phyloP scores from a whole-genome alignment of 2,329 filamentous ascomycete genomes.

The Diaporthe longicolla region DNA sequence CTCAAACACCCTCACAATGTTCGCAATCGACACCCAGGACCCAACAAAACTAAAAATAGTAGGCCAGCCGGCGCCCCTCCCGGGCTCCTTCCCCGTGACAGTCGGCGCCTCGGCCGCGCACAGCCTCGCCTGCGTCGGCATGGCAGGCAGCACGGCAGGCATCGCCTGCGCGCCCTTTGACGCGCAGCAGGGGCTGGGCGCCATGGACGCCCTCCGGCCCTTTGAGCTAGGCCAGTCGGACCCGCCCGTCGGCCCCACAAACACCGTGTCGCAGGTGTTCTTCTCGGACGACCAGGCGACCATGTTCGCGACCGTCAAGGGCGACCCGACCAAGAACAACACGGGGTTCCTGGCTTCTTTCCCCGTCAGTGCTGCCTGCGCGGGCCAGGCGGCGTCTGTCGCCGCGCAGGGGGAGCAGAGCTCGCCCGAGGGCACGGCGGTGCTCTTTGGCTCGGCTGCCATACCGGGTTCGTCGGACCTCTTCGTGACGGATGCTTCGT shows the following conservation, averaged over 20 bases:
- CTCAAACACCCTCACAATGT: constrained; percentile 66
- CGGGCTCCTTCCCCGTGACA: constrained; percentile 67
- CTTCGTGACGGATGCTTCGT: constrained; percentile 71
- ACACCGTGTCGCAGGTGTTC: constrained; percentile 72
- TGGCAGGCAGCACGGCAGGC: constrained; percentile 60
- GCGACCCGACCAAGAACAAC: constrained; percentile 67
- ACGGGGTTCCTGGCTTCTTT: constrained; percentile 70
- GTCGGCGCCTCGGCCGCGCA: constrained; percentile 62
- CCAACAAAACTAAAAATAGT: constrained; percentile 61
- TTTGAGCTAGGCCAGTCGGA: constrained; percentile 69
- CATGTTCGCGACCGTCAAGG: constrained; percentile 72
- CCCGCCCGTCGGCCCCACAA: constrained; percentile 69
- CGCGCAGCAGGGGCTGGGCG: constrained; percentile 53
- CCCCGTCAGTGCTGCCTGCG: constrained; percentile 51
- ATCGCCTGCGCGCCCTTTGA: constrained; percentile 60
- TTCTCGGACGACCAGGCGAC: constrained; percentile 68
- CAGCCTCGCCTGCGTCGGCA: constrained; percentile 61
- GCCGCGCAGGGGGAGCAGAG: constrained; percentile 51
- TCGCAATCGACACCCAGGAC: constrained; percentile 58
- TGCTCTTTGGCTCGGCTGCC: constrained; percentile 65
- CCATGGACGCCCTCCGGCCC: constrained; percentile 60
- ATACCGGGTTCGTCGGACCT: constrained; percentile 61
- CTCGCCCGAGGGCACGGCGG: constrained; percentile 68
- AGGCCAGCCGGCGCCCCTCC: constrained; percentile 58
- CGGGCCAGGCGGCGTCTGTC: constrained; percentile 40